These are phyloP conservation scores for Teunomyces lycoperdinae DNA, from an alignment of 805 yeast genomes.

Conservation along the genomic window DNA sequence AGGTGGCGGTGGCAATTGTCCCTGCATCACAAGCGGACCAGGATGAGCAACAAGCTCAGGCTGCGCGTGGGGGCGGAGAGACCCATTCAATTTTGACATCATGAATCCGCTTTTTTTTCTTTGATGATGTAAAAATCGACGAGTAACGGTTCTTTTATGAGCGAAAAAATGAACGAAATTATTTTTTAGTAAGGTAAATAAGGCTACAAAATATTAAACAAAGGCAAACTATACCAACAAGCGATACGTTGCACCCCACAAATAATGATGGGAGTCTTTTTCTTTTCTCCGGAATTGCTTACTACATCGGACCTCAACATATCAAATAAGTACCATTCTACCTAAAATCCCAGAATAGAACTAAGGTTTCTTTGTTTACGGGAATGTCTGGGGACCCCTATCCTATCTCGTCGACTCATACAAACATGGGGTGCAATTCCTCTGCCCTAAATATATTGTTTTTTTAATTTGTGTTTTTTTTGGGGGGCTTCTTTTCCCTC, in stretches of 20 bases:
- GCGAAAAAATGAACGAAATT: neutral
- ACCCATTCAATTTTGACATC: slow-evolving; percentile 2
- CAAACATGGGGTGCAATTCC: neutral
- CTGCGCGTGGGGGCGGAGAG: slow-evolving; percentile 4
- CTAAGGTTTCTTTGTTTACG: too few relatives aligned
- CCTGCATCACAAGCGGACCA: slow-evolving; percentile 2
- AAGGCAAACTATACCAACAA: too few relatives aligned
- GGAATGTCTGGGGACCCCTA: too few relatives aligned
- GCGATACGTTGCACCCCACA: too few relatives aligned
- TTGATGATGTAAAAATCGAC: neutral
- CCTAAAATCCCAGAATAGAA: too few relatives aligned
- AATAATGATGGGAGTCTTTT: too few relatives aligned
- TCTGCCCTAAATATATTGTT: neutral
- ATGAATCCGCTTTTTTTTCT: neutral
- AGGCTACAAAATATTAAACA: neutral
- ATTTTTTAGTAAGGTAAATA: neutral
- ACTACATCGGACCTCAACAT: too few relatives aligned
- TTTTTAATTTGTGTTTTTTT: neutral
- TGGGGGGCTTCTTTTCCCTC: neutral
- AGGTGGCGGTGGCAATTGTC: slow-evolving; percentile 1
- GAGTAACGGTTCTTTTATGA: slow-evolving; percentile 3
- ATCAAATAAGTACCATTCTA: too few relatives aligned
- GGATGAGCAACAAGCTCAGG: slow-evolving; percentile 3
- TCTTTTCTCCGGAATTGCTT: too few relatives aligned
- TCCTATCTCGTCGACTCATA: neutral